Base-by-base conservation (phyloP, 2,329 filamentous ascomycete species). In the Mollisiaceae sp. region DNA sequence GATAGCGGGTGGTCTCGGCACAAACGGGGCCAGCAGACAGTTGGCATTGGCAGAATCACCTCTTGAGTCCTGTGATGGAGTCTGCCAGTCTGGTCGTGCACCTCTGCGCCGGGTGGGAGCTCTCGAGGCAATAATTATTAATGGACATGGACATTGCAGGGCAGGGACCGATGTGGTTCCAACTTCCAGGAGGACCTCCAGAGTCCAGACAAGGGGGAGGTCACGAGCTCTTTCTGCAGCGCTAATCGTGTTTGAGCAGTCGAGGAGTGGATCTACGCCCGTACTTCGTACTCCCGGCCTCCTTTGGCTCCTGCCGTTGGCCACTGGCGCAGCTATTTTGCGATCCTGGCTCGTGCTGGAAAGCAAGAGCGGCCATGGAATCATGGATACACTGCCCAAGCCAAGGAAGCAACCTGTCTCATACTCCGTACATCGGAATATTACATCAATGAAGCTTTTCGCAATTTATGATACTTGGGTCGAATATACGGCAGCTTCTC, bases 181-280 rank as follows among this genome's bases (percentile, higher is more conserved):
- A 50, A 54, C 22, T 18, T 54, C 58, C 58, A 58, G 39, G 62
- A 63, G 67, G 65, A 3, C 27, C 27, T 3, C 27, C 27, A 32
- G 27, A n/a, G 27, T 54, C 58, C 58, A 58, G 39, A 64, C 67
- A 62, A 63, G 67, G 65, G 67, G 62, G 43, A 18, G 63, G 67
- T 71, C 69, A 71, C 69, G 69, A 70, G 69, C 64, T 35, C 58
- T 2, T 45, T 60, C 61, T 69, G 68, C 39, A 67, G 69, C 68
- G 68, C 68, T 69, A 69, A 70, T 54, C 56, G 60, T 70, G 65
- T 69, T 60, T 63, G 47, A 56, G 41, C 27, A 32, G 27, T 60
- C 61, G 55, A 56, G 41, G 20, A 60, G 67, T 68, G 60, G 64
- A 67, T 60, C 63, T 41, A 55, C 41, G 57, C 52, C 18, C 20